Evolutionary conservation across 2,329 filamentous ascomycete species (phyloP), one percentile per base, ranked within the genome.

Genomic region (Cladosporium sp.): DNA sequence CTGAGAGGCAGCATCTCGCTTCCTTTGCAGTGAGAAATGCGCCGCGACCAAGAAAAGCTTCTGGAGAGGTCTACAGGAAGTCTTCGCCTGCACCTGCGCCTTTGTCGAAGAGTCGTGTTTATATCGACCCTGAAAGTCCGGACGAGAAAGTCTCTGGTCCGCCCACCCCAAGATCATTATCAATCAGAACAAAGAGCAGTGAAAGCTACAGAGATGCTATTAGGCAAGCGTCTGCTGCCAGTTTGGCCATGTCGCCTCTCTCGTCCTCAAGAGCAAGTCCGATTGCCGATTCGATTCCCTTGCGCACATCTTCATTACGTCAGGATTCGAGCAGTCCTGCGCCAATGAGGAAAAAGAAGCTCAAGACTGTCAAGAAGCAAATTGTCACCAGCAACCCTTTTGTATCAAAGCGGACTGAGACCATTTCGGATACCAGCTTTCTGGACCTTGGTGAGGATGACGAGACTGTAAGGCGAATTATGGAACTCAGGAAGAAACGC

Each of bases 401-500:
- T 34, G 36, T 30, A 25, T 65, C 63, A 25, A 65, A 60, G 63
- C 66, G 65, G 18, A 65, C 70, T 30, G 67, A 75, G 56, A 71
- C 71, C 16, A 74, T 77, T 51, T 68, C 73, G 10, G 75, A 76
- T 63, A 71, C 71, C 66, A 71, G 74, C 70, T 70, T 71, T 71
- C 74, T 72, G 21, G 76, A 77, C 58, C 67, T 78, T 53, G 76
- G 75, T 23, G 76, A 80, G 60, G 74, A 78, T 53, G 76, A 78
- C 58, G 84, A 86, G 30, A 85, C 86, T 48, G 86, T 88, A 7
- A 84, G 83, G 39, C 82, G 82, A 64, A 88, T 88, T 59, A 81
- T 82, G 70, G 81, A 88, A 70, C 73, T 88, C 34, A 84, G 84
- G 71, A 82, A 85, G 69, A 84, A 85, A 67, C 85, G 86, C 68